Evolutionary conservation across 192 early-diverging fungal species (phyloP).

Genomic region (Spinellus fusiger): DNA sequence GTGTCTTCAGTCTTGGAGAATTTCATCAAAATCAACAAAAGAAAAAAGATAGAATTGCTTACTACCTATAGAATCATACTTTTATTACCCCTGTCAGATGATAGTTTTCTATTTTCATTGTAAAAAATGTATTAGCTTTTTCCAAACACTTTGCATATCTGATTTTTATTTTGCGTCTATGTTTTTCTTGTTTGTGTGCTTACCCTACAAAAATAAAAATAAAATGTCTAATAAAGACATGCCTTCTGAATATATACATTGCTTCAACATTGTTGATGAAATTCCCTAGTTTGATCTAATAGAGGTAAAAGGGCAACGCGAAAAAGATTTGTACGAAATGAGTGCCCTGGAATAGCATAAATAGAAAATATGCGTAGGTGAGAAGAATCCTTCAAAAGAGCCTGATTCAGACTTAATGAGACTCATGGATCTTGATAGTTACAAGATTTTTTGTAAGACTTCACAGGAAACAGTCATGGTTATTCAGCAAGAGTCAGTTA

Average conservation of each 20-base stretch:
- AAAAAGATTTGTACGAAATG: neutral
- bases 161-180: too few relatives aligned
- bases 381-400: neutral
- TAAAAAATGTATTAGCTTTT: too few relatives aligned
- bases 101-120: too few relatives aligned
- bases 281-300: neutral
- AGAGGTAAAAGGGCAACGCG: neutral
- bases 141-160: too few relatives aligned
- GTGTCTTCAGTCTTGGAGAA: too few relatives aligned
- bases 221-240: slow-evolving; percentile 2
- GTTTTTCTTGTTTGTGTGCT: neutral
- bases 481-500: too few relatives aligned
- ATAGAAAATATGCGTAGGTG: neutral
- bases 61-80: too few relatives aligned
- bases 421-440: neutral
- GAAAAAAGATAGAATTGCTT: too few relatives aligned
- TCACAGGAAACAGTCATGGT: neutral
- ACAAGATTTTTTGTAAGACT: neutral
- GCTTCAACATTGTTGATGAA: neutral
- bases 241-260: neutral
- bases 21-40: too few relatives aligned
- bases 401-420: neutral
- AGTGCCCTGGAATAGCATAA: neutral
- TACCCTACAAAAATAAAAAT: neutral
- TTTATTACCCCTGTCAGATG: too few relatives aligned